Percentiles rank a stretch among this genome's conserved stretches.
Conservation (phyloP, 371 early-diverging fungal genomes). For the Mucor piriformis region DNA sequence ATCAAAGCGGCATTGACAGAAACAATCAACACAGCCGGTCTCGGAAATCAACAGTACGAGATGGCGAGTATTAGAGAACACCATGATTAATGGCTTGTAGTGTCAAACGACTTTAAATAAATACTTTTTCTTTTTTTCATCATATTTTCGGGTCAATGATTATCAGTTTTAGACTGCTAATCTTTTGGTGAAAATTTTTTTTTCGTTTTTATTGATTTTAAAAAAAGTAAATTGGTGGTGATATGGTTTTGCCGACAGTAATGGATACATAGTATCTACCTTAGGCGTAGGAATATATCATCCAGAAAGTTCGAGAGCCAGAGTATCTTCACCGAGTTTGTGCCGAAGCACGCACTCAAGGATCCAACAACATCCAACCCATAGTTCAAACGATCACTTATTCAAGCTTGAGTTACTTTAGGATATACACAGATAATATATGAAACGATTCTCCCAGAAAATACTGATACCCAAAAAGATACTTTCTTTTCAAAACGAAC, state of each 20-base stretch:
- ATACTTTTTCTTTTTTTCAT: too few species aligned
- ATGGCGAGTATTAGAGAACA: neutral
- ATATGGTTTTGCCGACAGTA: constrained; percentile 49
- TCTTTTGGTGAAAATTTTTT: neutral
- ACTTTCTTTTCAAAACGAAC: constrained; percentile 18
- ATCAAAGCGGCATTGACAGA: constrained; percentile 24
- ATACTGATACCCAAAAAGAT: constrained; percentile 9
- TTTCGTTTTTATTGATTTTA: constrained; percentile 26
- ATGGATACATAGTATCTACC: constrained; percentile 41
- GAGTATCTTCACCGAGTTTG: constrained; percentile 24
- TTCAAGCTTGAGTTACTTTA: constrained; percentile 33
- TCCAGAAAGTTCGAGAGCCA: constrained; percentile 28
- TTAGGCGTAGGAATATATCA: constrained; percentile 53
- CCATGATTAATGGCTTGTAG: neutral
- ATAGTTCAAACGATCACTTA: constrained; percentile 25
- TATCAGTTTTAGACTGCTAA: neutral
- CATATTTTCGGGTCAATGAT: too few species aligned
- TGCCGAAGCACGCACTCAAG: constrained; percentile 26
- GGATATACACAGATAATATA: constrained; percentile 30
- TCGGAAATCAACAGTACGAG: constrained; percentile 1
- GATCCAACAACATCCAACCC: constrained; percentile 17
- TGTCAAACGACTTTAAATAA: neutral
- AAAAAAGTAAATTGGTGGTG: constrained; percentile 28
- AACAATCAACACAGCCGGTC: neutral
- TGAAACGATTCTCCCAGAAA: constrained; percentile 21